A percentile compares a stretch with the other conserved stretches of the same genome.
These are phyloP conservation scores for Reutealis trisperma DNA, from an alignment of 345 rosid species.

Conservation along the genomic window DNA sequence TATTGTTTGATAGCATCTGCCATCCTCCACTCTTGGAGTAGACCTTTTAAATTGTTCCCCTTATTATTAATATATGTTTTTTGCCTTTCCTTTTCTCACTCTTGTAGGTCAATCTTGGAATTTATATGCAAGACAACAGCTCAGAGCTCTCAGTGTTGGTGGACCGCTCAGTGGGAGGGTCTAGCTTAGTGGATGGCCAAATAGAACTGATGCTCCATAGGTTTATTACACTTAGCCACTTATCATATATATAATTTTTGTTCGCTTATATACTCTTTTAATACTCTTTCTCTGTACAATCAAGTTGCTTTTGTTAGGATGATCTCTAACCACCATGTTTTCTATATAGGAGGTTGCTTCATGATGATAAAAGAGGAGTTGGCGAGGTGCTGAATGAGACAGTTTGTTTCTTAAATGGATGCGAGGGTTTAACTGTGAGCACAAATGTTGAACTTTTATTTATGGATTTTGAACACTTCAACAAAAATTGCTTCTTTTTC, in stretches of 20 bases:
- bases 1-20: background rate
- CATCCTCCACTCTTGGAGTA: too few species aligned
- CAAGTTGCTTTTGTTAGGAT: conserved; percentile 3
- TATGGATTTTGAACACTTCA: conserved; percentile 6
- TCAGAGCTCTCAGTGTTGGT: conserved; percentile 81
- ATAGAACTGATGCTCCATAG: conserved; percentile 95
- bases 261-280: background rate
- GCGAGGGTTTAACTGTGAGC: conserved; percentile 91
- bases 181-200: conserved; percentile 84
- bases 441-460: conserved; percentile 19
- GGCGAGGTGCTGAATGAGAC: conserved; percentile 92
- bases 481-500: background rate
- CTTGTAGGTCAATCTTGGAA: conserved; percentile 78
- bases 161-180: conserved; percentile 87
- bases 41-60: background rate
- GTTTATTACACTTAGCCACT: conserved; percentile 33
- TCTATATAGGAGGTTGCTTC: conserved; percentile 67
- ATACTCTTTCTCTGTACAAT: conserved; percentile 6
- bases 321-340: conserved; percentile 5
- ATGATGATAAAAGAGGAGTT: conserved; percentile 88
- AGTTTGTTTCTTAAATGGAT: conserved; percentile 61
- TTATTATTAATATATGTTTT: too few species aligned
- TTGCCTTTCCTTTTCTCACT: background rate
- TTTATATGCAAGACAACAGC: conserved; percentile 67
- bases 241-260: background rate